Base-by-base conservation (phyloP, 352 stramenopile species). In the Phytophthora europaea region DNA sequence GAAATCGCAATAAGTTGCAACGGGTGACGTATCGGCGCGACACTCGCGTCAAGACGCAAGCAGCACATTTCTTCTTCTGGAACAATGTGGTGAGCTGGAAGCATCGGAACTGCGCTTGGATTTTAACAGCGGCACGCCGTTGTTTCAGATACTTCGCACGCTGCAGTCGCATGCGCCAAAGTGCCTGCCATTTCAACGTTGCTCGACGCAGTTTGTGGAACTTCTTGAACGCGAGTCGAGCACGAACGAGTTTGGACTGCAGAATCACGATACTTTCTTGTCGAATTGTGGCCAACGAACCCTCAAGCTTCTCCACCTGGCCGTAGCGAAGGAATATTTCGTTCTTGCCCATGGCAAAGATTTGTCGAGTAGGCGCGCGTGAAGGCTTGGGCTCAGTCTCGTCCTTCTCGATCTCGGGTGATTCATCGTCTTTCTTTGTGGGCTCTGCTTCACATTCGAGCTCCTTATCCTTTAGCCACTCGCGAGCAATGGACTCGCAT, bases 281-380 rank as follows among this genome's bases (percentile, higher is more conserved):
- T 31, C 87, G 79, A 28, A 89, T 69, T 1, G 70, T 61, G 1
- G 75, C 73, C 12, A 89, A 70, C 6, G 78, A 82, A 5, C 79
- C 82, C 33, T 94, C 87, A 12, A 95, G 76, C 26, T 83, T 82
- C 67, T 96, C 89, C 1, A 96, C 52, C 58, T 96, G 87, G 0
- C 87, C 89, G 52, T 96, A 94, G 2, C 87, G 86, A 22, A 96
- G 60, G 48, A 94, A 96, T 0, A 96, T 76, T 67, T 96, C 87
- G 40, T 91, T 76, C 18, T 73, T 83, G 3, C 87, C 87, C 80
- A 94, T 90, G 0, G 84, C 85, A 67, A 93, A 93, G 12, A 82
- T 64, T 48, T 84, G 70, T 47, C 73, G 69, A 59, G 38, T n/a
- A 18, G 56, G 57, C 52, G 56, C 22, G 45, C 55, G 52, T 22